These are phyloP conservation scores for Teratosphaeria destructans DNA, from an alignment of 2,329 filamentous ascomycete genomes.

Conservation along the genomic window DNA sequence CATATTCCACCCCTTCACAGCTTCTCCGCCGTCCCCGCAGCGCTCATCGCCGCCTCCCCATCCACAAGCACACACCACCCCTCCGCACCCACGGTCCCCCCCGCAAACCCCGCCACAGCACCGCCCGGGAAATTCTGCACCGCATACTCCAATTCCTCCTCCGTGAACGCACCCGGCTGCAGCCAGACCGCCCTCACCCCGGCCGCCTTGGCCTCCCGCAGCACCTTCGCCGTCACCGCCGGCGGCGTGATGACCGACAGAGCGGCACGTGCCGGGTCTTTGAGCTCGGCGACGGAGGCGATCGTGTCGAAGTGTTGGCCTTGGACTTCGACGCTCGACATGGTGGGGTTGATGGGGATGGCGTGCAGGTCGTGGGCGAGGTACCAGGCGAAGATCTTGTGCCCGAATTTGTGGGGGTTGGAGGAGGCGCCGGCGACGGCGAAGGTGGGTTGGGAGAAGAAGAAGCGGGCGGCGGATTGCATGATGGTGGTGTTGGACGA, in stretches of 20 bases:
- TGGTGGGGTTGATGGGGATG: conserved; percentile 71
- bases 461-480: conserved; percentile 61
- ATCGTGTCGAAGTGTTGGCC: conserved; percentile 52
- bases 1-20: background rate
- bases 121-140: conserved; percentile 54
- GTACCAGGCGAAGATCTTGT: conserved; percentile 91
- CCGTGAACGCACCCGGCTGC: conserved; percentile 81
- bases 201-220: conserved; percentile 65
- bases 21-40: conserved; percentile 28
- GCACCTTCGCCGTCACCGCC: conserved; percentile 58
- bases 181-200: conserved; percentile 73
- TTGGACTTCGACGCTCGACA: conserved; percentile 53
- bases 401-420: conserved; percentile 75
- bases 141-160: conserved; percentile 61
- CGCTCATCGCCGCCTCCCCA: conserved; percentile 55
- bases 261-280: conserved; percentile 57
- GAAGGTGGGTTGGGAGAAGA: conserved; percentile 71
- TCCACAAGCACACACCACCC: conserved; percentile 87
- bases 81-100: conserved; percentile 55
- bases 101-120: conserved; percentile 57
- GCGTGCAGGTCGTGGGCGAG: conserved; percentile 62
- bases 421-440: conserved; percentile 86
- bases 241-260: conserved; percentile 86
- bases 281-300: conserved; percentile 54
- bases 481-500: conserved; percentile 30